Evolutionary conservation across 495 filamentous ascomycete species (phyloP).

Genomic region (Sabuloglossum arenarium): DNA sequence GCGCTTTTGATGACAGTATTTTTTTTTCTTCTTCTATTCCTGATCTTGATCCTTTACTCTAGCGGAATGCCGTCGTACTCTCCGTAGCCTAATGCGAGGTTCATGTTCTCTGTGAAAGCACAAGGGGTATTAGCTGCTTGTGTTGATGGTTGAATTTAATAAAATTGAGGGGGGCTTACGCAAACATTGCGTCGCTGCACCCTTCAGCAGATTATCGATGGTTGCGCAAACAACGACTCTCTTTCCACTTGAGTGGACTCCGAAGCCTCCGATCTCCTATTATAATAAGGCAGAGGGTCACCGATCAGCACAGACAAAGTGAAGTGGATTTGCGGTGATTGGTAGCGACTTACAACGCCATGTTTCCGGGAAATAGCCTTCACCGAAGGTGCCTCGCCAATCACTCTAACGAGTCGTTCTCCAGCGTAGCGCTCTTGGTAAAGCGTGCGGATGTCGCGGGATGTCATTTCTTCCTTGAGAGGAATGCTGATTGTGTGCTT

Average conservation of each 20-base stretch:
- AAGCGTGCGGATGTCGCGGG: slow-evolving; percentile 78
- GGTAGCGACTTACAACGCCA: slow-evolving; percentile 29
- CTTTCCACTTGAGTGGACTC: slow-evolving; percentile 70
- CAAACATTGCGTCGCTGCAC: slow-evolving; percentile 86
- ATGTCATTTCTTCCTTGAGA: slow-evolving; percentile 60
- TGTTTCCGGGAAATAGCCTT: slow-evolving; percentile 81
- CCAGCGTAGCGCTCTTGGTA: slow-evolving; percentile 94
- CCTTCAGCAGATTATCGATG: slow-evolving; percentile 97
- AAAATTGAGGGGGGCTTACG: slow-evolving; percentile 32
- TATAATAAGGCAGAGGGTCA: no score
- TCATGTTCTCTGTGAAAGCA: slow-evolving; percentile 68
- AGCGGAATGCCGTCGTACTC: slow-evolving; percentile 80
- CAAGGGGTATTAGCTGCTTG: background rate
- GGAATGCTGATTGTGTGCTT: slow-evolving; percentile 79
- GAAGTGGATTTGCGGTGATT: background rate
- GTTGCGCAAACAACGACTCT: slow-evolving; percentile 86
- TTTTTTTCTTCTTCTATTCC: background rate
- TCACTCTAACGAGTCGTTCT: slow-evolving; percentile 81
- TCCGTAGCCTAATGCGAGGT: slow-evolving; percentile 76
- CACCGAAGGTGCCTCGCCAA: slow-evolving; percentile 71
- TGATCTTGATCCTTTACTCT: no score
- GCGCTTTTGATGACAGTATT: no score
- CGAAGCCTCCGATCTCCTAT: slow-evolving; percentile 78
- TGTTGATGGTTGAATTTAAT: background rate
- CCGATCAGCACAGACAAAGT: background rate